Percentiles rank a stretch among this genome's conserved stretches.
phyloP scores from a whole-genome alignment of 176 grass and related monocot genomes.

The Urochloa ruziziensis region DNA sequence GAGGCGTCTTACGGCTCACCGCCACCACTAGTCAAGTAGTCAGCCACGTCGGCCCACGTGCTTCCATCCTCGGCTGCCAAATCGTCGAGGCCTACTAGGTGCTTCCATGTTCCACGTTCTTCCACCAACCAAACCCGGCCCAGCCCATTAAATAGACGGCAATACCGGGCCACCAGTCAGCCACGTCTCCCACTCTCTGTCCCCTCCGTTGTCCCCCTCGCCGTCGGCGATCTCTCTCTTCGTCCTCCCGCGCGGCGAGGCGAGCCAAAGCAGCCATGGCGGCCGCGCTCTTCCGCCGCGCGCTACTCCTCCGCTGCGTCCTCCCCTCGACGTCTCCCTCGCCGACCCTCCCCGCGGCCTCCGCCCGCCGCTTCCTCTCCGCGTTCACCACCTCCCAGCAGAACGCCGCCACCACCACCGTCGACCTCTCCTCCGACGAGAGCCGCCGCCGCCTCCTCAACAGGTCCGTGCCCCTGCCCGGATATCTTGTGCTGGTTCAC shows the following conservation, averaged over 20 bases:
- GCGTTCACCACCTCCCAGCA: constrained; percentile 29
- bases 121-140: no score
- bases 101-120: no score
- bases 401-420: constrained; percentile 11
- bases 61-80: no score
- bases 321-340: constrained; percentile 15
- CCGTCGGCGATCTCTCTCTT: neutral
- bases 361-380: constrained; percentile 14
- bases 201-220: neutral
- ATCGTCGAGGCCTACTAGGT: no score
- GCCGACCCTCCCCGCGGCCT: neutral
- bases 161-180: constrained; percentile 13
- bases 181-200: neutral
- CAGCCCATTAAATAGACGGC: no score
- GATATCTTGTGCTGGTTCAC: neutral
- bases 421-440: constrained; percentile 74
- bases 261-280: constrained; percentile 24
- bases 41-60: no score
- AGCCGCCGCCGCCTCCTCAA: constrained; percentile 86
- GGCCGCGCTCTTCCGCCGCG: constrained; percentile 42
- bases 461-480: constrained; percentile 27
- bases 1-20: no score
- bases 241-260: neutral
- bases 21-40: no score
- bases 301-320: constrained; percentile 29